phyloP scores from a whole-genome alignment of 2,329 filamentous ascomycete species.

The Aquanectria penicillioides region DNA sequence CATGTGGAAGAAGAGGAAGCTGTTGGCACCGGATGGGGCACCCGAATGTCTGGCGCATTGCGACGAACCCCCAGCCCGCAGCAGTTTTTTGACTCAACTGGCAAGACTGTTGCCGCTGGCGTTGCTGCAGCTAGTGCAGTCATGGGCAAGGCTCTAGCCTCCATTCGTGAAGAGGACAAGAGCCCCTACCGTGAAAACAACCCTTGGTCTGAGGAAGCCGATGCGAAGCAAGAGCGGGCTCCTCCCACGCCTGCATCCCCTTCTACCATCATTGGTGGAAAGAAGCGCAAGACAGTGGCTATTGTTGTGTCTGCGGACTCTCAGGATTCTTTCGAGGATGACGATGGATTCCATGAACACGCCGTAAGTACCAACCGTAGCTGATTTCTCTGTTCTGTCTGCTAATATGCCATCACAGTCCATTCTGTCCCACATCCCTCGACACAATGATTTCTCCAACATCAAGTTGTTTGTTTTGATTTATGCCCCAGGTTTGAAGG shows the following conservation, averaged over 20 bases:
- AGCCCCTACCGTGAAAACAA: conserved; percentile 86
- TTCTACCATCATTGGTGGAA: conserved; percentile 49
- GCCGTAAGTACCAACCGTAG: conserved; percentile 68
- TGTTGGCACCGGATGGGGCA: conserved; percentile 71
- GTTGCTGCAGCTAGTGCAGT: conserved; percentile 85
- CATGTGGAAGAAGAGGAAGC: conserved; percentile 43
- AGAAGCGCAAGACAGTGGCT: conserved; percentile 80
- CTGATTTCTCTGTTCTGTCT: conserved; percentile 25
- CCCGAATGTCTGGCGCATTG: conserved; percentile 83
- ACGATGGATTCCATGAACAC: conserved; percentile 76
- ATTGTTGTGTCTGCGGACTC: conserved; percentile 87
- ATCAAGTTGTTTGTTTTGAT: conserved; percentile 89
- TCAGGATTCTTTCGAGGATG: conserved; percentile 65
- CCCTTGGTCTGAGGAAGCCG: conserved; percentile 91
- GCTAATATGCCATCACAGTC: conserved; percentile 62
- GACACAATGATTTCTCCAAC: conserved; percentile 76
- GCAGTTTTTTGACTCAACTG: conserved; percentile 86
- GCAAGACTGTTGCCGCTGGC: conserved; percentile 82
- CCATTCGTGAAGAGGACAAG: conserved; percentile 83
- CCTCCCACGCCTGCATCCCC: conserved; percentile 41
- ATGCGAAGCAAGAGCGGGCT: conserved; percentile 66
- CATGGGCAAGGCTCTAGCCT: conserved; percentile 82
- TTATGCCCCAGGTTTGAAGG: conserved; percentile 84
- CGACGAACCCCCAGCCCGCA: conserved; percentile 86
- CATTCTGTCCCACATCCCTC: conserved; percentile 88